These are phyloP conservation scores for Pseudogymnoascus sp. DNA, from an alignment of 2,329 filamentous ascomycete species.

Conservation along the genomic window DNA sequence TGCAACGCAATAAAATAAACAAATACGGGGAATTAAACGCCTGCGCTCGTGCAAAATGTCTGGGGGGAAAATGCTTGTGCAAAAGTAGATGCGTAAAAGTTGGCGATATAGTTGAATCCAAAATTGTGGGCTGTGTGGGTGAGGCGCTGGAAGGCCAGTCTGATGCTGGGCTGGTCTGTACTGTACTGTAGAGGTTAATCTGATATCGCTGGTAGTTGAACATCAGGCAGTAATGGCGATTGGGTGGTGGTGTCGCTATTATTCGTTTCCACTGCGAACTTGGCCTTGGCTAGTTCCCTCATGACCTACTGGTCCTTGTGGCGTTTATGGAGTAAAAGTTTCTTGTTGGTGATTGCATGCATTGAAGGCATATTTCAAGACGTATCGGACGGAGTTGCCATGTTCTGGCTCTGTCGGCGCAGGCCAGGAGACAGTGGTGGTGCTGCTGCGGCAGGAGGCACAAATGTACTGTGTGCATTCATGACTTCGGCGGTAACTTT, in stretches of 20 bases:
- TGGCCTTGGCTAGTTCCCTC: not conserved
- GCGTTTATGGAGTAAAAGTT: not conserved
- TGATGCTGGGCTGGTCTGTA: not conserved
- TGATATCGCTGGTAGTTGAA: not conserved
- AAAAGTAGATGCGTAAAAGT: not conserved
- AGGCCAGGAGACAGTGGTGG: not conserved
- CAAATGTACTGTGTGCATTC: constrained; percentile 13
- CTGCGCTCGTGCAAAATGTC: not conserved
- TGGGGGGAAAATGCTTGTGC: not conserved
- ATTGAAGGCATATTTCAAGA: not conserved
- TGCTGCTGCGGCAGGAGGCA: constrained; percentile 10
- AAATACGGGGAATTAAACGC: not conserved
- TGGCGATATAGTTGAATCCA: not conserved
- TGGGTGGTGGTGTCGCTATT: not conserved
- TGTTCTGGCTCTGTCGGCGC: constrained; percentile 1
- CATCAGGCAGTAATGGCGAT: not conserved
- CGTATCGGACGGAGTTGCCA: not conserved
- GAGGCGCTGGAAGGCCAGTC: not conserved
- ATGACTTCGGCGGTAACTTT: constrained; percentile 20
- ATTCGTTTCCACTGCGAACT: not conserved
- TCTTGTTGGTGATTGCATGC: not conserved
- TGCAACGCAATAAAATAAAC: not conserved
- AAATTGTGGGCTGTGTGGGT: not conserved
- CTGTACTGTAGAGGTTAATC: not conserved
- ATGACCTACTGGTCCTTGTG: not conserved